phyloP scores from a whole-genome alignment of 805 yeast genomes.

The Priceomyces haplophilus region DNA sequence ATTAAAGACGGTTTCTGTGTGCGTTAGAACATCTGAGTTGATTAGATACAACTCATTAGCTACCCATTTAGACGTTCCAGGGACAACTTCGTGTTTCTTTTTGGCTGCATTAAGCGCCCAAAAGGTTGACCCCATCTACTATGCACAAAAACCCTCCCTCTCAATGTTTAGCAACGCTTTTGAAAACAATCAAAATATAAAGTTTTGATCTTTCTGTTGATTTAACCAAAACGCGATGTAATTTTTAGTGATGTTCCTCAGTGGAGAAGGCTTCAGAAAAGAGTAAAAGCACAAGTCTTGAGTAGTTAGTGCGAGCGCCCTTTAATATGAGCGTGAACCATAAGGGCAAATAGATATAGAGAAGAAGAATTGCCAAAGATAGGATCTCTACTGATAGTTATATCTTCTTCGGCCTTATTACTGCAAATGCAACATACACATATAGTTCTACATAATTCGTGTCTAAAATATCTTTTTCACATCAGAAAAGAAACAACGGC shows the following conservation, averaged over 20 bases:
- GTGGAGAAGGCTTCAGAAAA: too few relatives aligned
- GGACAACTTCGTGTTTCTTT: constrained; percentile 29
- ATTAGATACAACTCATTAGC: constrained; percentile 34
- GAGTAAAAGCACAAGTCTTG: too few relatives aligned
- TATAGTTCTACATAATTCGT: too few relatives aligned
- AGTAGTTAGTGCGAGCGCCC: too few relatives aligned
- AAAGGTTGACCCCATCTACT: constrained; percentile 13
- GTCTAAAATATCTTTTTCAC: too few relatives aligned
- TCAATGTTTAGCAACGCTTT: neutral
- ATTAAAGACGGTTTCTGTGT: constrained; percentile 38
- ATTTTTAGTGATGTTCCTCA: neutral
- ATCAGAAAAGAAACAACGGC: too few relatives aligned
- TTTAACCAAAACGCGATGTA: neutral
- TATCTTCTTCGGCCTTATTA: too few relatives aligned
- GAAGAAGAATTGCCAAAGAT: too few relatives aligned
- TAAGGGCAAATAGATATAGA: too few relatives aligned
- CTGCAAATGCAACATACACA: too few relatives aligned
- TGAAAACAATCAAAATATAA: neutral
- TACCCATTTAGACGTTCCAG: constrained; percentile 55
- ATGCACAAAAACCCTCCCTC: neutral
- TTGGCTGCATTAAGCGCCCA: constrained; percentile 37
- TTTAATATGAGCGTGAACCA: too few relatives aligned
- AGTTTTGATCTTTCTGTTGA: neutral
- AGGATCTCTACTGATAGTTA: too few relatives aligned
- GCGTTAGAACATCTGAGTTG: constrained; percentile 34